phyloP scores from a whole-genome alignment of 805 yeast genomes.

The Lipomyces japonicus region DNA sequence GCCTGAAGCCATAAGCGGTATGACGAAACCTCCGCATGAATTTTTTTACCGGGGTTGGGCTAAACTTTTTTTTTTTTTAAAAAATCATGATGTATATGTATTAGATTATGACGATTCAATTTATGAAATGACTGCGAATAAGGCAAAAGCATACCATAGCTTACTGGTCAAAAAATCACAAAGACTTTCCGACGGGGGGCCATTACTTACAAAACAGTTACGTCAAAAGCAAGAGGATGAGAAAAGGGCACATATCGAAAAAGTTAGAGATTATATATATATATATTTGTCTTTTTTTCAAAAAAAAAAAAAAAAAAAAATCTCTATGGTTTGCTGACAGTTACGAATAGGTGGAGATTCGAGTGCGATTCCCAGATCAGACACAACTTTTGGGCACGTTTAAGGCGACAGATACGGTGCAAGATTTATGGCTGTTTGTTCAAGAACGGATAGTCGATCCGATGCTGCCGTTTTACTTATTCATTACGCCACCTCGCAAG shows the following conservation, averaged over 20 bases:
- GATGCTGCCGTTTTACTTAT: conserved; percentile 40
- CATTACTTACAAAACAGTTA: conserved; percentile 44
- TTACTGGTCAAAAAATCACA: conserved; percentile 28
- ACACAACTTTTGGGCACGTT: conserved; percentile 51
- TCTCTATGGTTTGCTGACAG: not conserved
- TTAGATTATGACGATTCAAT: conserved; percentile 24
- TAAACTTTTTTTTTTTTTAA: no score
- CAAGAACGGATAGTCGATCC: conserved; percentile 35
- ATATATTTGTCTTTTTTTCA: not conserved
- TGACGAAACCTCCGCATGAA: no score
- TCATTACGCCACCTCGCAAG: conserved; percentile 49
- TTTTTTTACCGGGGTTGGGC: no score
- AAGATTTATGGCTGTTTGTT: conserved; percentile 38
- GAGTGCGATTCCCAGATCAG: conserved; percentile 59
- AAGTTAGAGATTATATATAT: no score
- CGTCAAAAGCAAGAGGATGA: conserved; percentile 37
- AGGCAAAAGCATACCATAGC: conserved; percentile 29
- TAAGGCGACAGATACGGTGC: conserved; percentile 44
- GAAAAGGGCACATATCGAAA: conserved; percentile 31
- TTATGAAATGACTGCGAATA: conserved; percentile 28
- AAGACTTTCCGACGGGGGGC: conserved; percentile 35
- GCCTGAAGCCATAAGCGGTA: no score
- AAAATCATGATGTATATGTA: no score
- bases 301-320: not conserved
- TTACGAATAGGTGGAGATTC: conserved; percentile 40